Evolutionary conservation across 805 yeast species (phyloP).

Genomic region (Cephaloascus fragrans): DNA sequence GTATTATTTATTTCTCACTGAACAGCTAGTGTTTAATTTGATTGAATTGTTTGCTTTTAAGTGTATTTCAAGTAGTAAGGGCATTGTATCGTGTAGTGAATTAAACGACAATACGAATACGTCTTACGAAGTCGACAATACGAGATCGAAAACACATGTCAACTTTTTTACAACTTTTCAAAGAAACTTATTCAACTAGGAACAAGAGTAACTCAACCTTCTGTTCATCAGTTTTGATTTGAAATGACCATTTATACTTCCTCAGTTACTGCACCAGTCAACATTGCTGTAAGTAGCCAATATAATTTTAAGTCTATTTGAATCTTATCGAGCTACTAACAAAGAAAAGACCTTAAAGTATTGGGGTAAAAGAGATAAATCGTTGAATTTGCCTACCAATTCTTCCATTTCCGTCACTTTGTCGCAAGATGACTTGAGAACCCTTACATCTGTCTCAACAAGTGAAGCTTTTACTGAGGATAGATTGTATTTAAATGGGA

Average conservation of each 20-base stretch:
- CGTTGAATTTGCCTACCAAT: slow-evolving; percentile 88
- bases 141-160: too few relatives aligned
- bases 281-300: slow-evolving; percentile 69
- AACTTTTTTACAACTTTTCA: too few relatives aligned
- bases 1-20: too few relatives aligned
- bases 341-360: slow-evolving; percentile 68
- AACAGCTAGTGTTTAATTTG: too few relatives aligned
- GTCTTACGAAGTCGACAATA: too few relatives aligned
- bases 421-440: slow-evolving; percentile 82
- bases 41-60: too few relatives aligned
- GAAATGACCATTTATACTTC: slow-evolving; percentile 53
- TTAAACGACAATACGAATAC: too few relatives aligned
- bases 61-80: too few relatives aligned
- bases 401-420: slow-evolving; percentile 92
- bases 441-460: slow-evolving; percentile 83
- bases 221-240: not conserved
- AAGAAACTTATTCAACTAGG: too few relatives aligned
- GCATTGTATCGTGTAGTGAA: too few relatives aligned
- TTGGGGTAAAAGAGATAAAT: slow-evolving; percentile 96
- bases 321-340: too few relatives aligned
- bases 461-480: slow-evolving; percentile 48
- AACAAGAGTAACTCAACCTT: too few relatives aligned
- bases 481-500: slow-evolving; percentile 80
- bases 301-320: not conserved
- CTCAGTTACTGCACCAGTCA: slow-evolving; percentile 92